These are phyloP conservation scores for Aspergillus kassunensis DNA, from an alignment of 495 filamentous ascomycete genomes.

Conservation along the genomic window DNA sequence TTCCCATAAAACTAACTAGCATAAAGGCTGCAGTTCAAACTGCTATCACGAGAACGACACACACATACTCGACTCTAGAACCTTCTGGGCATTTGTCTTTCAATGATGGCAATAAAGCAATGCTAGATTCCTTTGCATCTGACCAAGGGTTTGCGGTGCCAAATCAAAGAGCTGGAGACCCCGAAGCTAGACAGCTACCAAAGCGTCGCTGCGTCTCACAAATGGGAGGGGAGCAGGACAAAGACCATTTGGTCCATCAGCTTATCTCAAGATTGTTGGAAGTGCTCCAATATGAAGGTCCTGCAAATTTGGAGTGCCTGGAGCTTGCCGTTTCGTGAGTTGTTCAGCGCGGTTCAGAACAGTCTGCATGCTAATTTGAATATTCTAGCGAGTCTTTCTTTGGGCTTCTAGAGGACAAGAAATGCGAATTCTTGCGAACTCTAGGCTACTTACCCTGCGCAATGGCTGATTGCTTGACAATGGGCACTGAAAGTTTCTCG, in stretches of 20 bases:
- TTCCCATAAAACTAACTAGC: constrained; percentile 18
- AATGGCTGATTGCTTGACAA: constrained; percentile 25
- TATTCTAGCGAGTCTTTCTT: constrained; percentile 23
- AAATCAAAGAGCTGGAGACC: constrained; percentile 6
- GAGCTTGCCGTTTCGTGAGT: constrained; percentile 31
- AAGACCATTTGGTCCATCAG: constrained; percentile 13
- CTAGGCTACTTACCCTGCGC: constrained; percentile 46
- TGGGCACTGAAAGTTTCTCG: constrained; percentile 13
- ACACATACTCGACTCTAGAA: background rate
- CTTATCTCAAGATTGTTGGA: constrained; percentile 20
- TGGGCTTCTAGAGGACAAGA: constrained; percentile 24
- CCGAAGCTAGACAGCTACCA: constrained; percentile 15
- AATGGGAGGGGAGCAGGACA: background rate
- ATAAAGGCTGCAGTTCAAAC: constrained; percentile 21
- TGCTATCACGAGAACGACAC: constrained; percentile 9
- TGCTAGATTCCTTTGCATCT: background rate
- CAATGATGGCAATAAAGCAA: background rate
- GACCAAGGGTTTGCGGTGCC: constrained; percentile 10
- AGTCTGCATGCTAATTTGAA: constrained; percentile 14
- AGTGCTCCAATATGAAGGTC: constrained; percentile 17
- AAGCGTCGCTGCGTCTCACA: constrained; percentile 28
- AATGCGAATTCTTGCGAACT: constrained; percentile 29
- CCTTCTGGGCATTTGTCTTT: background rate
- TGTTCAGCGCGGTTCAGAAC: background rate
- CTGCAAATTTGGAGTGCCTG: constrained; percentile 23